A percentile compares a stretch with the other conserved stretches of the same genome.
Evolutionary conservation across 495 filamentous ascomycete genomes (phyloP).

Genomic region (Neohortaea acidophila): DNA sequence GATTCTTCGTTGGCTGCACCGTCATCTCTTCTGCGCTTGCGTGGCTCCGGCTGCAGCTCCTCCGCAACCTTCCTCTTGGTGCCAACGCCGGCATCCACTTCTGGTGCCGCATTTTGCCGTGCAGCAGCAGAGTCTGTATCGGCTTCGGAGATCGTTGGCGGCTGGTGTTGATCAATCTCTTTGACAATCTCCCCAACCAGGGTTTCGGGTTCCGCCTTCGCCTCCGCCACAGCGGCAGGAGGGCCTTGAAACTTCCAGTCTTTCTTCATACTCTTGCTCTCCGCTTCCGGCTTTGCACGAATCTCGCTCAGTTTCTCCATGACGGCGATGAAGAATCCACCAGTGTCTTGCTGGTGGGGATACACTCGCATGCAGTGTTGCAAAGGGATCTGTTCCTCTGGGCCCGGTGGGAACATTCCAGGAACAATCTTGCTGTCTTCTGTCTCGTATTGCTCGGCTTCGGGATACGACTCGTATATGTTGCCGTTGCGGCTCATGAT

Average conservation of each 20-base stretch:
- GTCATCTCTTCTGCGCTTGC: constrained; percentile 21
- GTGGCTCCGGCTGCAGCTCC: constrained; percentile 17
- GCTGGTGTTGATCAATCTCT: constrained; percentile 19
- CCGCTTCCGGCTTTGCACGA: constrained; percentile 61
- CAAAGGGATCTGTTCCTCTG: constrained; percentile 48
- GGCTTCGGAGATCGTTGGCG: neutral
- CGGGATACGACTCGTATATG: constrained; percentile 61
- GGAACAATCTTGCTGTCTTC: constrained; percentile 46
- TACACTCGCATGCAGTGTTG: constrained; percentile 88
- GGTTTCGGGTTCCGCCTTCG: constrained; percentile 12
- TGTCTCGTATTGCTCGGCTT: constrained; percentile 42
- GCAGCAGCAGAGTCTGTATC: constrained; percentile 14
- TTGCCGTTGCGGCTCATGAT: constrained; percentile 70
- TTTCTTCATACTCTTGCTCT: constrained; percentile 38
- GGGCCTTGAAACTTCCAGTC: constrained; percentile 20
- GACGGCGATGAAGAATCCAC: constrained; percentile 92
- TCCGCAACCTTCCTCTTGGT: constrained; percentile 22
- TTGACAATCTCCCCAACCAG: constrained; percentile 40
- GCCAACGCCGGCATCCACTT: constrained; percentile 16
- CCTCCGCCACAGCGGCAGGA: neutral
- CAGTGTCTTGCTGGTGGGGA: constrained; percentile 87
- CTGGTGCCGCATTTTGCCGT: constrained; percentile 7
- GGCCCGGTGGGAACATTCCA: constrained; percentile 65
- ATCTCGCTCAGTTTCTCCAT: constrained; percentile 85
- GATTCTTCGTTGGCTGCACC: constrained; percentile 52